Evolutionary conservation across 331 rosid species (phyloP).

Genomic region (Cydonia oblonga): DNA sequence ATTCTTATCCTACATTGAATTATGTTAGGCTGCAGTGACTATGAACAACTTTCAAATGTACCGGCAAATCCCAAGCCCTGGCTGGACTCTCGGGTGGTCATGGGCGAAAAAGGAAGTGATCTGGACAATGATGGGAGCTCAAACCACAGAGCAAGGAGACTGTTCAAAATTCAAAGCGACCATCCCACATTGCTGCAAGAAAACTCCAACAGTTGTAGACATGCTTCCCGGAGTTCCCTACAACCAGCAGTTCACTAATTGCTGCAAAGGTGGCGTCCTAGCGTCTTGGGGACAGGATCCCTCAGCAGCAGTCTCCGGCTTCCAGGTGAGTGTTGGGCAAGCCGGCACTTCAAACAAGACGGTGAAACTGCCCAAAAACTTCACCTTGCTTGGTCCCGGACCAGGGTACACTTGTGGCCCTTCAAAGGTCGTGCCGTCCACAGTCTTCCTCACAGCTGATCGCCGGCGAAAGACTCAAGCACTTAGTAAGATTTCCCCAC

Average conservation of each 20-base stretch:
- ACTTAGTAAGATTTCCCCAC: slow-evolving; percentile 8
- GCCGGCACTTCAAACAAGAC: slow-evolving; percentile 75
- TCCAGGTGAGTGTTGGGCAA: slow-evolving; percentile 64
- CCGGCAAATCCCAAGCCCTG: slow-evolving; percentile 52
- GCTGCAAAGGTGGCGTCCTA: slow-evolving; percentile 75
- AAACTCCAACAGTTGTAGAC: slow-evolving; percentile 54
- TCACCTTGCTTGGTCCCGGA: slow-evolving; percentile 64
- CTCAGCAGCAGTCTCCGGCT: slow-evolving; percentile 46
- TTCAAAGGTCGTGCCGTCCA: slow-evolving; percentile 49
- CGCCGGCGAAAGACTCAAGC: slow-evolving; percentile 58
- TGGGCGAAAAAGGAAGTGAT: slow-evolving; percentile 78
- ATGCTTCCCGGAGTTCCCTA: slow-evolving; percentile 66
- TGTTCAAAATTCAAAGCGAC: slow-evolving; percentile 57
- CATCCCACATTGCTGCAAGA: slow-evolving; percentile 68
- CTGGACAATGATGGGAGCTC: slow-evolving; percentile 61
- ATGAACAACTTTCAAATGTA: slow-evolving; percentile 59
- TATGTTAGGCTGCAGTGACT: slow-evolving; percentile 59
- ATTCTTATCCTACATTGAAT: neutral
- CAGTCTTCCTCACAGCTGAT: slow-evolving; percentile 43
- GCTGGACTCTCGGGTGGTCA: slow-evolving; percentile 65
- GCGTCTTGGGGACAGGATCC: slow-evolving; percentile 74
- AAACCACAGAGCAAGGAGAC: slow-evolving; percentile 69
- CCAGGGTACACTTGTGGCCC: slow-evolving; percentile 78
- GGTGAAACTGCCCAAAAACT: slow-evolving; percentile 56
- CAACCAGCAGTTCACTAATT: slow-evolving; percentile 54